Evolutionary conservation across 2,329 filamentous ascomycete genomes (phyloP).

Genomic region (Sporothrix brasiliensis): DNA sequence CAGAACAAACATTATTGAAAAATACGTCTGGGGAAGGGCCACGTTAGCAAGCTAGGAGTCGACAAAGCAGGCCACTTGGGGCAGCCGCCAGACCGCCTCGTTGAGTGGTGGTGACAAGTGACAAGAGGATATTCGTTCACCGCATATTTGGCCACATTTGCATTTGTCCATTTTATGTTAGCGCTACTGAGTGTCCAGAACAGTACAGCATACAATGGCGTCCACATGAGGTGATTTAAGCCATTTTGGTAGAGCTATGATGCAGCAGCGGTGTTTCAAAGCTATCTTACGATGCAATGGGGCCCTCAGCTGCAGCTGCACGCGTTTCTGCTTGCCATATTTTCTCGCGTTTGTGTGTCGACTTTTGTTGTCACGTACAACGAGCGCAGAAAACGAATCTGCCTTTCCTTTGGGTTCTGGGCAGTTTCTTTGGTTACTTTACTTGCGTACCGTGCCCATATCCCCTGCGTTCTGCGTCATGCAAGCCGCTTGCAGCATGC

Average conservation of each 20-base stretch:
- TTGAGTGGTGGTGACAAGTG: not conserved
- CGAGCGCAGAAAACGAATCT: not conserved
- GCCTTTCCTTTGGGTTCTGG: not conserved
- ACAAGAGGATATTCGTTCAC: not conserved
- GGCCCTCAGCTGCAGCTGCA: not conserved
- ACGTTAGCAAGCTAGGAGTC: not conserved
- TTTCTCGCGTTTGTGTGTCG: not conserved
- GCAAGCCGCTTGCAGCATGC: slow-evolving; percentile 23
- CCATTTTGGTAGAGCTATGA: no score
- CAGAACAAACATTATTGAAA: not conserved
- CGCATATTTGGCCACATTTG: not conserved
- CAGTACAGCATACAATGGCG: no score
- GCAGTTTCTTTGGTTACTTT: not conserved
- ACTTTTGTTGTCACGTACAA: not conserved
- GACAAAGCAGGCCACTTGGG: slow-evolving; percentile 3
- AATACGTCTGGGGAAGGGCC: not conserved
- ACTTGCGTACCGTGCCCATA: not conserved
- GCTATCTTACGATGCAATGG: no score
- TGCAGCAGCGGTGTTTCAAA: no score
- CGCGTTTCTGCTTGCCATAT: not conserved
- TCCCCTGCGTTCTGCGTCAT: slow-evolving; percentile 29
- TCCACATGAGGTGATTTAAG: not conserved
- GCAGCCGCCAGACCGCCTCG: not conserved
- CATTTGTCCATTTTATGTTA: not conserved
- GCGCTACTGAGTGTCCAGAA: no score